Evolutionary conservation across 2,329 filamentous ascomycete species (phyloP).

Genomic region (Verticillium nonalfalfae): DNA sequence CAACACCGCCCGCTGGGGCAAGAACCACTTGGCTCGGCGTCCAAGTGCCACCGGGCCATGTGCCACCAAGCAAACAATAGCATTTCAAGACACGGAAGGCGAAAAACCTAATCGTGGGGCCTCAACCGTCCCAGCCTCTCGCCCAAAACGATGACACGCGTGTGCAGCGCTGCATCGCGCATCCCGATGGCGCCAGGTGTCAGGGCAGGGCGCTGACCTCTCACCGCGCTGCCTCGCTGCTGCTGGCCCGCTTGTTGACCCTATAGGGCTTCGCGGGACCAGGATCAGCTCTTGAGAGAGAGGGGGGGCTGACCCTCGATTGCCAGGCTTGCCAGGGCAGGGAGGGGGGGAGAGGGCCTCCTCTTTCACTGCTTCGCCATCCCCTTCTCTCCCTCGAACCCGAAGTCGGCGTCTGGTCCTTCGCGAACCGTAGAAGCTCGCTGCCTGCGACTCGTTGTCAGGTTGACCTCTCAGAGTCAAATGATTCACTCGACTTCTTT

Average conservation of each 20-base stretch:
- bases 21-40: too few relatives aligned
- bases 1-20: not conserved
- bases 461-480: not conserved
- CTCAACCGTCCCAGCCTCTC: not conserved
- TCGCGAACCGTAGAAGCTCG: not conserved
- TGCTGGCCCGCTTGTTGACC: not conserved
- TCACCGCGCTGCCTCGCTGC: not conserved
- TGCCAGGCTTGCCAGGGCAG: not conserved
- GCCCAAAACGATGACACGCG: conserved; percentile 2
- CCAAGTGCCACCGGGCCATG: not conserved
- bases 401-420: not conserved
- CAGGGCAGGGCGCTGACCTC: not conserved
- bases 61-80: not conserved
- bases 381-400: not conserved
- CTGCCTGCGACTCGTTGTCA: not conserved
- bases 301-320: not conserved
- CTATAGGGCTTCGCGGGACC: conserved; percentile 1
- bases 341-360: not conserved
- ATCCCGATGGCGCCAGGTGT: not conserved
- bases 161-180: not conserved
- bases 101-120: not conserved
- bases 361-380: not conserved
- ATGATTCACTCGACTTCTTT: not conserved
- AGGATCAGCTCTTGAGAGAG: not conserved
- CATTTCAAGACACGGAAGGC: not conserved